Percentiles rank a stretch among this genome's conserved stretches.
These are phyloP conservation scores for Rhododendron ovatum DNA, from an alignment of 148 eudicot genomes.

Conservation along the genomic window DNA sequence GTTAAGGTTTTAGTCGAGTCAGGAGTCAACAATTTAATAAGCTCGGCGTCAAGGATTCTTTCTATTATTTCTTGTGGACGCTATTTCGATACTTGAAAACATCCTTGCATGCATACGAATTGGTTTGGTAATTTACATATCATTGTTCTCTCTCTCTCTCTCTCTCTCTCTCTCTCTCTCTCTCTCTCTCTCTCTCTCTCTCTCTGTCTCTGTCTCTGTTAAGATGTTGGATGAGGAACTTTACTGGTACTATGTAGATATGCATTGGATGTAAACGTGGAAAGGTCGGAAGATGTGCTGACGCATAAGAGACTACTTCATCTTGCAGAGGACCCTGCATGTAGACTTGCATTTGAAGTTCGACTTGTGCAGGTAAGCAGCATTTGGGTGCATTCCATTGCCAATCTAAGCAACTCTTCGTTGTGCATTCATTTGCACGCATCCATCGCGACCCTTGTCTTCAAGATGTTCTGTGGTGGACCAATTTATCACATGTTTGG, in stretches of 20 bases:
- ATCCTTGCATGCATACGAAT: neutral
- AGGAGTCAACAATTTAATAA: neutral
- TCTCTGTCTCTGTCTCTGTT: no score
- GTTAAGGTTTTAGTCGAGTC: neutral
- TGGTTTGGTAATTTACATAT: neutral
- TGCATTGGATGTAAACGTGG: constrained; percentile 60
- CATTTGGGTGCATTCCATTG: neutral
- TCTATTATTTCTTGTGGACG: neutral
- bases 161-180: no score
- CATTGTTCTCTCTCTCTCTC: neutral
- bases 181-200: no score
- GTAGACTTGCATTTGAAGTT: constrained; percentile 41
- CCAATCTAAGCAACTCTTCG: neutral
- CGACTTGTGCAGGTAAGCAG: constrained; percentile 48
- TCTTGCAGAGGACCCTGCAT: constrained; percentile 40
- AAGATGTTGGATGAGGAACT: neutral
- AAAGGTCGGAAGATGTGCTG: constrained; percentile 59
- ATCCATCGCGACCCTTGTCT: neutral
- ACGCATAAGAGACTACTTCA: constrained; percentile 49
- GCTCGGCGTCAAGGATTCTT: neutral
- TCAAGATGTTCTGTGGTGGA: neutral
- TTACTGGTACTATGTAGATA: constrained; percentile 28
- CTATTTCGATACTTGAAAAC: neutral
- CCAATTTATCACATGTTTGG: neutral
- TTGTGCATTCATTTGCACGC: neutral